These are phyloP conservation scores for Penicillium sp. DNA, from an alignment of 2,329 filamentous ascomycete species.

Conservation along the genomic window DNA sequence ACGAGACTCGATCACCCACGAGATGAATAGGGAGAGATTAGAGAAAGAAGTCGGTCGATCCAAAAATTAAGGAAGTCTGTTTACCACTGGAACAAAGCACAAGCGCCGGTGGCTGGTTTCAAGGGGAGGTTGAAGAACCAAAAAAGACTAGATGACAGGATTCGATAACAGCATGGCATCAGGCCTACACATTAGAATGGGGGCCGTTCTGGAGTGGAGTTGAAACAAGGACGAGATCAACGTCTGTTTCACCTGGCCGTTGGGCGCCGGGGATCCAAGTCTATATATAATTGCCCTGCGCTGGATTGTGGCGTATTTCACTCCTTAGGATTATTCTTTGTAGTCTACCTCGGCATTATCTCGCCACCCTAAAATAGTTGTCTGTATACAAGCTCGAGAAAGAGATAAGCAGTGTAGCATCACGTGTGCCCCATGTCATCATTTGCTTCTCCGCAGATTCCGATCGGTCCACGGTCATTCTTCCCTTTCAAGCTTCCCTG, in stretches of 20 bases:
- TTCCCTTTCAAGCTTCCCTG: constrained; percentile 3
- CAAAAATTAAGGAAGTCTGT: too few relatives aligned
- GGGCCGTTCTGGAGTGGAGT: constrained; percentile 20
- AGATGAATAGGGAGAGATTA: constrained; percentile 4
- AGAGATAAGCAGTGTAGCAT: constrained; percentile 8
- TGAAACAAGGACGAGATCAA: constrained; percentile 3
- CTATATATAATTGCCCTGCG: neutral
- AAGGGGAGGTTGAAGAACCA: neutral
- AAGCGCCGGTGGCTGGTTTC: neutral
- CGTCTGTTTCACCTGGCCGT: neutral
- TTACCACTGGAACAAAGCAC: neutral
- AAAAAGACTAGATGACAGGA: constrained; percentile 2
- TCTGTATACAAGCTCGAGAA: constrained; percentile 1
- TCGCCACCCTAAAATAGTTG: too few relatives aligned
- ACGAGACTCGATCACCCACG: neutral
- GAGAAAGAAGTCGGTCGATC: neutral
- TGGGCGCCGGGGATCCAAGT: neutral
- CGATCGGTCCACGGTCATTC: neutral
- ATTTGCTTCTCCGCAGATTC: constrained; percentile 10
- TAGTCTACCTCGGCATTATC: too few relatives aligned
- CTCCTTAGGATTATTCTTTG: too few relatives aligned
- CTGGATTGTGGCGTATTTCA: too few relatives aligned
- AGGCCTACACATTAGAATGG: constrained; percentile 18
- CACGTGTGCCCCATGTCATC: constrained; percentile 19
- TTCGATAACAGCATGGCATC: constrained; percentile 13